A percentile compares a stretch with the other conserved stretches of the same genome.
Evolutionary conservation across 2,329 filamentous ascomycete genomes (phyloP).

Genomic region (Fusarium proliferatum): DNA sequence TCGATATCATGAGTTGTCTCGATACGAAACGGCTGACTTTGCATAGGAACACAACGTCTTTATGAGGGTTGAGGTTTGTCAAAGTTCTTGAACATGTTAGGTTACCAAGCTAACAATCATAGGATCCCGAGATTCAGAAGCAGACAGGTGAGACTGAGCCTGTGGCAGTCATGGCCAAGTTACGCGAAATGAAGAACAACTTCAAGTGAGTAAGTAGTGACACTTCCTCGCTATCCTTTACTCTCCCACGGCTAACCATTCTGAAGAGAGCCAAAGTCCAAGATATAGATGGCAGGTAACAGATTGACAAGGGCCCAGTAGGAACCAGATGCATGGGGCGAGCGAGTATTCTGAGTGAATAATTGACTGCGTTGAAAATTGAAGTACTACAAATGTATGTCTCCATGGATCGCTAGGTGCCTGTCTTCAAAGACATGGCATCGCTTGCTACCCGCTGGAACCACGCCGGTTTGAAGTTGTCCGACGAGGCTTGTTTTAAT

Average conservation of each 20-base stretch:
- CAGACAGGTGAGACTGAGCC: constrained; percentile 84
- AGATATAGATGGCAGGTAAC: constrained; percentile 44
- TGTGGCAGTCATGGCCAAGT: constrained; percentile 83
- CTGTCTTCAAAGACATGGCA: constrained; percentile 38
- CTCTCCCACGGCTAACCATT: constrained; percentile 2
- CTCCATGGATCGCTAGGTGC: constrained; percentile 52
- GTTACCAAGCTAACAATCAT: not conserved
- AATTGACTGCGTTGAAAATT: not conserved
- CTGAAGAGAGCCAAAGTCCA: constrained; percentile 42
- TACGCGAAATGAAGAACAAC: constrained; percentile 92
- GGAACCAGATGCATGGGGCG: not conserved
- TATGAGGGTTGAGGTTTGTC: constrained; percentile 83
- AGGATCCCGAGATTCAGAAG: constrained; percentile 88
- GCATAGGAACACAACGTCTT: constrained; percentile 92
- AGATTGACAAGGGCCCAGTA: not conserved
- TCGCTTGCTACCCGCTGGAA: constrained; percentile 49
- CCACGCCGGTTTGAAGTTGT: constrained; percentile 37
- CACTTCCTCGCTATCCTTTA: not conserved
- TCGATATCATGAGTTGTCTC: constrained; percentile 1
- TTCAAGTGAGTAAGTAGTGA: constrained; percentile 65
- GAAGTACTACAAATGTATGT: constrained; percentile 42
- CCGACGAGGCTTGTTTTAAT: constrained; percentile 55
- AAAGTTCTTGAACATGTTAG: not conserved
- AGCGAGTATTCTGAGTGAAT: constrained; percentile 3
- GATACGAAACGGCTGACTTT: constrained; percentile 3